Conservation (phyloP, 371 early-diverging fungal genomes). For the Rhizopus sp. region DNA sequence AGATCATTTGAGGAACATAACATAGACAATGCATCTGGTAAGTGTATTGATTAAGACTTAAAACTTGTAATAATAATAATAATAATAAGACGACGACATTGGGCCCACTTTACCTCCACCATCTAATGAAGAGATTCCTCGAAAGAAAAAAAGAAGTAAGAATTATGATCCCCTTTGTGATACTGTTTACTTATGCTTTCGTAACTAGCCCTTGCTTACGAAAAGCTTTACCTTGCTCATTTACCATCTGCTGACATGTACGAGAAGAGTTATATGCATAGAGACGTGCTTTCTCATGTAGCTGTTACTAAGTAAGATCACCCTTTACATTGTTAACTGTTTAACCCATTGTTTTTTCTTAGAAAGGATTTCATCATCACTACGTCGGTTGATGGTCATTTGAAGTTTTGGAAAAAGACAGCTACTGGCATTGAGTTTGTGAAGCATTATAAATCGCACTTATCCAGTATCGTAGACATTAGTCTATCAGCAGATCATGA, state of each 20-base stretch:
- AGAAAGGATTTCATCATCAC: conserved; percentile 93
- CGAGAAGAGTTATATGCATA: conserved; percentile 94
- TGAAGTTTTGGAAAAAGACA: conserved; percentile 99
- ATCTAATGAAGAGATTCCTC: conserved; percentile 26
- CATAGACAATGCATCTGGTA: conserved; percentile 25
- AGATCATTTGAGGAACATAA: conserved; percentile 20
- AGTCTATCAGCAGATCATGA: conserved; percentile 77
- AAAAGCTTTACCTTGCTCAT: conserved; percentile 72
- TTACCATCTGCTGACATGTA: conserved; percentile 90
- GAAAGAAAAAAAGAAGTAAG: conserved; percentile 46
- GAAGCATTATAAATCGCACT: conserved; percentile 92
- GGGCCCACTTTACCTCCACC: conserved; percentile 45
- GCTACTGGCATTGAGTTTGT: conserved; percentile 94
- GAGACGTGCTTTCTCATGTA: conserved; percentile 82
- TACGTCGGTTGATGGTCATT: conserved; percentile 92
- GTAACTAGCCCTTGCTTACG: conserved; percentile 68
- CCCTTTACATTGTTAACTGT: background rate
- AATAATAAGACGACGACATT: conserved; percentile 34
- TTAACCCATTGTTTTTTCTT: background rate
- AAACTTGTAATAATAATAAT: background rate
- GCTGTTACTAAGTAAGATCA: conserved; percentile 66
- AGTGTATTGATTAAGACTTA: background rate
- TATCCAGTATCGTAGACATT: conserved; percentile 63
- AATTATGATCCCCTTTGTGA: background rate
- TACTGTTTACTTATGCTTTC: conserved; percentile 3